Conservation (phyloP, 1,284 basidiomycete genomes). For the Leccinum laetum region DNA sequence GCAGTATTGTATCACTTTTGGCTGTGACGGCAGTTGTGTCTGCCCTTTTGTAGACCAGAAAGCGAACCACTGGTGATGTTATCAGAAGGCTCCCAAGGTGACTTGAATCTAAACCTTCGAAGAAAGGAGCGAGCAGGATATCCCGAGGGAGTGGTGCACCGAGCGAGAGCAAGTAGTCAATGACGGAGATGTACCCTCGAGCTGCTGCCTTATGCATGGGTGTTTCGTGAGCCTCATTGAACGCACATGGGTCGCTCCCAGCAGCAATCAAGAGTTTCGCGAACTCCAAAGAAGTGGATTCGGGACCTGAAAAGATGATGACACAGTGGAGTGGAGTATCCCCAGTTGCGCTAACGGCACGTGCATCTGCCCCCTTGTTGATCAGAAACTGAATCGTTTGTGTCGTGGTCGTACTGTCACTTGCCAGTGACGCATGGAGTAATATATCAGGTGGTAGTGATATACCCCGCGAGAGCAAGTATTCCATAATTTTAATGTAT, state of each 20-base stretch:
- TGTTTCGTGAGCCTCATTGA: neutral
- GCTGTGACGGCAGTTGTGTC: neutral
- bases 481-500: neutral
- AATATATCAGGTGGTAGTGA: neutral
- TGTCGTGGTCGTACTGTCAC: neutral
- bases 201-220: neutral
- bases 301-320: neutral
- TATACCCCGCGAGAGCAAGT: neutral
- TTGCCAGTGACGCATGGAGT: neutral
- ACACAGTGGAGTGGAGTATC: neutral
- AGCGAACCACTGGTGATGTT: too few species aligned
- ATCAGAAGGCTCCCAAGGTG: too few species aligned
- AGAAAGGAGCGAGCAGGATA: neutral
- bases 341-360: neutral
- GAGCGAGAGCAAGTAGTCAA: neutral
- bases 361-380: neutral
- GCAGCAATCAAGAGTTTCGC: neutral
- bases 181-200: neutral
- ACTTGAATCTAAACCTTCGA: too few species aligned
- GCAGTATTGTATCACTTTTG: neutral
- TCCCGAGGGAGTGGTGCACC: neutral
- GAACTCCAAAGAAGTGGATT: neutral
- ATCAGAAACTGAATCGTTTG: neutral
- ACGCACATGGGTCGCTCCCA: neutral
- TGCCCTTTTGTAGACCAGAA: neutral